Conservation (phyloP, 495 filamentous ascomycete species). For the Peziza echinospora region DNA sequence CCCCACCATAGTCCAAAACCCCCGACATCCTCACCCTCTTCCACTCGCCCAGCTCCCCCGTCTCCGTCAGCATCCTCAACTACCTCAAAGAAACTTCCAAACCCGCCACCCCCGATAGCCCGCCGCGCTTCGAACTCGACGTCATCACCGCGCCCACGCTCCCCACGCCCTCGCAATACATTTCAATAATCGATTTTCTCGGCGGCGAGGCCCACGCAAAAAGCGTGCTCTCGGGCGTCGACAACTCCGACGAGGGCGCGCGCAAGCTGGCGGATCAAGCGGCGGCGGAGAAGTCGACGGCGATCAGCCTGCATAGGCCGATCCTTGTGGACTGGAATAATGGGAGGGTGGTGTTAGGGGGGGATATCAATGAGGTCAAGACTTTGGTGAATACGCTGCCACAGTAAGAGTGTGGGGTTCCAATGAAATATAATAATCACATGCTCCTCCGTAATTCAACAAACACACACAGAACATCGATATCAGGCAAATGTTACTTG, state of each 20-base stretch:
- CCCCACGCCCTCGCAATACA: slow-evolving; percentile 66
- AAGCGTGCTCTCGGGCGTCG: slow-evolving; percentile 59
- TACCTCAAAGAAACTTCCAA: slow-evolving; percentile 52
- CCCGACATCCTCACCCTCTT: slow-evolving; percentile 91
- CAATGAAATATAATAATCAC: too few species aligned
- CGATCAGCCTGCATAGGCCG: slow-evolving; percentile 40
- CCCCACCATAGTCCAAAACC: slow-evolving; percentile 40
- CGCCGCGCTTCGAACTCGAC: slow-evolving; percentile 62
- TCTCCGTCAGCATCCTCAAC: slow-evolving; percentile 44
- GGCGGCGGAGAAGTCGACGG: slow-evolving; percentile 23
- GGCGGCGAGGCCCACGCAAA: slow-evolving; percentile 40
- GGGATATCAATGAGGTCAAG: slow-evolving; percentile 7
- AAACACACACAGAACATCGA: too few species aligned
- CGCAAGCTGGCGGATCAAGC: slow-evolving; percentile 14
- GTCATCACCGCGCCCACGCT: slow-evolving; percentile 42
- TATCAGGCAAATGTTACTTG: too few species aligned
- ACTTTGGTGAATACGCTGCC: slow-evolving; percentile 14
- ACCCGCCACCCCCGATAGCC: slow-evolving; percentile 29
- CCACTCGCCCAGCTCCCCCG: slow-evolving; percentile 46
- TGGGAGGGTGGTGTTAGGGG: slow-evolving; percentile 30
- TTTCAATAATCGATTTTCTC: slow-evolving; percentile 75
- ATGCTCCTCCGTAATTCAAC: too few species aligned
- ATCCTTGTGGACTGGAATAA: slow-evolving; percentile 88
- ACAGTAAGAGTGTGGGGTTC: too few species aligned
- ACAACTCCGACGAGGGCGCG: slow-evolving; percentile 9